Base-by-base conservation (phyloP, 768 basidiomycete genomes). In the Leccinum variicolor region DNA sequence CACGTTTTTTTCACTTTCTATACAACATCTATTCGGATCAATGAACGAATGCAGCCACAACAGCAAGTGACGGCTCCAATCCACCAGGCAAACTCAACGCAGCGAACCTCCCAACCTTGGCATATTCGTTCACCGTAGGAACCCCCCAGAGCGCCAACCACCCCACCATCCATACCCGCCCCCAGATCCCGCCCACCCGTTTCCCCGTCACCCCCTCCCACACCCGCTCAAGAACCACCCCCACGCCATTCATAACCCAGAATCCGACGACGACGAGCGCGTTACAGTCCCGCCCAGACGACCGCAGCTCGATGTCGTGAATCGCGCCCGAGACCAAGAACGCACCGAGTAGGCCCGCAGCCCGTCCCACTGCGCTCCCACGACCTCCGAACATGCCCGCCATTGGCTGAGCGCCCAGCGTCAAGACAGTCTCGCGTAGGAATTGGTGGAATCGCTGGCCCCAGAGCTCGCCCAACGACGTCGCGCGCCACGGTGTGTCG, bases 381-480 rank as follows among this genome's bases (percentile, higher is more conserved):
- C 19, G n/a, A 10, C 41, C 41, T 43, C 87, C 86, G 39, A 81
- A 68, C 5, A 86, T 28, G 48, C 65, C 59, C 6, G 65, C 62
- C 9, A 81, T 61, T 0, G 84, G 84, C 21, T 69, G 71, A 2
- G 71, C 75, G 3, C 85, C 86, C 25, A 82, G 62, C 1, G 69
- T 66, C 52, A 86, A 66, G 60, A 89, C 83, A n/a, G 74, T 63
- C 49, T 83, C 77, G 2, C 87, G 79, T 67, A 87, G 83, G 15
- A 84, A 54, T 59, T 87, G 86, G 63, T 90, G 88, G 87, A 87
- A 89, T 26, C 83, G 75, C 50, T 61, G 68, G 0, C 80, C 75
- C 88, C 88, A 90, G 47, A 86, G 80, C 7, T 87, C 80, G 41
- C 75, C 73, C 49, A 89, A 64, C 7, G 85, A 87, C 3, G 81